Evolutionary conservation across 768 basidiomycete genomes (phyloP), one percentile per base, ranked within the genome.

Genomic region (Pisolithus albus): DNA sequence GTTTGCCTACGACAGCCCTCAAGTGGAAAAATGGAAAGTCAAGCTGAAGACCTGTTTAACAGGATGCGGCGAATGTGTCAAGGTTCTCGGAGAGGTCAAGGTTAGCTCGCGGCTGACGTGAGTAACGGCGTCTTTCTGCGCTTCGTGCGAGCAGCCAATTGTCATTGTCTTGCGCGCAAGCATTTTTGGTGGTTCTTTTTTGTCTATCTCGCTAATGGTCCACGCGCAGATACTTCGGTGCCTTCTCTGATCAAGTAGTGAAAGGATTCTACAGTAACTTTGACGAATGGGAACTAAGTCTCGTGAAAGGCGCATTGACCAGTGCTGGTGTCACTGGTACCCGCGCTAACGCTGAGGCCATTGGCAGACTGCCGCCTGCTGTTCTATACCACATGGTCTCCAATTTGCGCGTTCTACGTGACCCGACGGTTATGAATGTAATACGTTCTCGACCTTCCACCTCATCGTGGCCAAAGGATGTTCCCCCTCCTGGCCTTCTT

Each of bases 51-150:
- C 61, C 1, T 83, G 88, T 52, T 61, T 95, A 34, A 61, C 70
- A 10, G 68, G 73, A 1, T 97, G 94, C 58, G 71, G 79, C 23
- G 75, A 72, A 7, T 97, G 94, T 62, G 84, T 88, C 4, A 75
- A 79, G 52, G 76, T 74, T 0, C 74, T 92, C 43, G 80, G 84
- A 52, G 72, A 74, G 34, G 81, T 77, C 10, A 91, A 92, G 67
- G 62, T 72, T 2, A 72, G 69, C 24, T 87, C 89, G 21, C 76
- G 77, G 52, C 71, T 73, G 30, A 87, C 85, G 93, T 95, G 64
- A 70, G 90, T 82, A 43, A 30, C 7, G 13, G 10, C n/a, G 44
- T 10, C 23, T 49, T 39, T 0, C 1, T 38, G 32, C 41, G 13
- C 48, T 10, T 47, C 41, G 46, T 19, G 38, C 26, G 10, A n/a